Evolutionary conservation across 2,329 filamentous ascomycete genomes (phyloP), one percentile per base, ranked within the genome.

Genomic region (Aureobasidium sp.): DNA sequence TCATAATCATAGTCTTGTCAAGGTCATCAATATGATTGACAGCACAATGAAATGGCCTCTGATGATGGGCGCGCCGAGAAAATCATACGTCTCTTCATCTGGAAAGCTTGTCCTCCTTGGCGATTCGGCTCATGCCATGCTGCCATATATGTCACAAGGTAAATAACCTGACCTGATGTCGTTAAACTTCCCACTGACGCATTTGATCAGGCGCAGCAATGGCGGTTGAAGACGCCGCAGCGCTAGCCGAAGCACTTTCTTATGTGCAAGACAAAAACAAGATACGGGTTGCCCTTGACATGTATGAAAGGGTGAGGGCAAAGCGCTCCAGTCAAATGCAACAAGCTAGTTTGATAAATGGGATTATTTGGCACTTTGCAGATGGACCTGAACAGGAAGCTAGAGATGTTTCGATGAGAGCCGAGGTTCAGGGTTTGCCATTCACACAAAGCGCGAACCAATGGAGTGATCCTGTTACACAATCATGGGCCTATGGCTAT

Each of bases 401-500:
- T 6, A 24, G 47, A 19, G 34, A 50, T 21, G 10, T 6, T 4
- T 27, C 34, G 14, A 39, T 39, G 30, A 16, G 17, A 25, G 12
- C 10, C 45, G 73, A 76, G 54, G 68, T 71, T 0, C 61, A 69
- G 12, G 71, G 71, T 0, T 42, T 55, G 11, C 60, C 59, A 0
- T 74, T 72, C 39, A 38, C 57, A 1, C 62, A 64, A 34, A 77
- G 73, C 40, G 63, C 73, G 0, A 76, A 77, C 50, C 73, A 76
- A 61, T 77, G 73, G 73, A 73, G 68, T 45, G 74, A 77, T 59
- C 73, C 71, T 0, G 60, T 68, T 0, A 75, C 73, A 1, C 71
- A 74, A 56, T 56, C 60, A 16, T 77, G 74, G 74, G 71, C 70
- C 6, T 78, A 76, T 61, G 72, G 72, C 0, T 76, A 77, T 60